These are phyloP conservation scores for Scheffersomyces stipitis DNA, from an alignment of 805 yeast species.

Conservation along the genomic window DNA sequence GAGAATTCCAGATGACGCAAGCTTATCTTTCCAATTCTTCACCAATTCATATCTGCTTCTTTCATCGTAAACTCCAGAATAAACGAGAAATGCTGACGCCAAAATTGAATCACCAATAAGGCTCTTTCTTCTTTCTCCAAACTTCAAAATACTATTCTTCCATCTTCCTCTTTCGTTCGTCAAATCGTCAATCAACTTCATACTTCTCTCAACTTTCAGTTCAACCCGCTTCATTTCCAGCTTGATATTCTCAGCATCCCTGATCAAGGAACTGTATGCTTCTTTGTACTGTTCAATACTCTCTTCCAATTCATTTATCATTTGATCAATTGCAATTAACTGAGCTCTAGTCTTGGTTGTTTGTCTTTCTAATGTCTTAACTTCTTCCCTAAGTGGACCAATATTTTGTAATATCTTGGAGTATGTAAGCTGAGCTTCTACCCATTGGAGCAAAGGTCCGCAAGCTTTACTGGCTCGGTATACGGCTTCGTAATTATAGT, in stretches of 20 bases:
- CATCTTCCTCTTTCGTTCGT: slow-evolving; percentile 72
- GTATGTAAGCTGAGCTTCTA: slow-evolving; percentile 81
- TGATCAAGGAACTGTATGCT: slow-evolving; percentile 68
- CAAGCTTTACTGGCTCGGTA: slow-evolving; percentile 93
- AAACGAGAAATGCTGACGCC: slow-evolving; percentile 59
- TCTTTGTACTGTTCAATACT: slow-evolving; percentile 68
- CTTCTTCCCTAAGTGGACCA: slow-evolving; percentile 73
- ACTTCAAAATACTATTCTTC: slow-evolving; percentile 57
- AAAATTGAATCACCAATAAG: slow-evolving; percentile 68
- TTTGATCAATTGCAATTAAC: slow-evolving; percentile 71
- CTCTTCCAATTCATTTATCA: slow-evolving; percentile 71
- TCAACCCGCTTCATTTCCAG: slow-evolving; percentile 65
- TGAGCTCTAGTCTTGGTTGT: slow-evolving; percentile 65
- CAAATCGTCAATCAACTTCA: slow-evolving; percentile 59
- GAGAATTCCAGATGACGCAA: slow-evolving; percentile 36
- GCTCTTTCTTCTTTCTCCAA: slow-evolving; percentile 42
- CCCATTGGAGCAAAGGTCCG: slow-evolving; percentile 90
- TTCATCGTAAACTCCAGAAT: slow-evolving; percentile 60
- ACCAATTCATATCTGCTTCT: slow-evolving; percentile 38
- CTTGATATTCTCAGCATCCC: slow-evolving; percentile 77
- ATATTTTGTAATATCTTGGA: slow-evolving; percentile 67
- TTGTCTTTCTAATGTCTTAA: slow-evolving; percentile 55
- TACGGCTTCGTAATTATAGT: slow-evolving; percentile 70
- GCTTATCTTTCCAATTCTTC: slow-evolving; percentile 32
- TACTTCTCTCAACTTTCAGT: slow-evolving; percentile 60